Percentiles rank a stretch among this genome's conserved stretches.
These are phyloP conservation scores for Wickerhamiella dianesei DNA, from an alignment of 805 yeast species.

Conservation along the genomic window DNA sequence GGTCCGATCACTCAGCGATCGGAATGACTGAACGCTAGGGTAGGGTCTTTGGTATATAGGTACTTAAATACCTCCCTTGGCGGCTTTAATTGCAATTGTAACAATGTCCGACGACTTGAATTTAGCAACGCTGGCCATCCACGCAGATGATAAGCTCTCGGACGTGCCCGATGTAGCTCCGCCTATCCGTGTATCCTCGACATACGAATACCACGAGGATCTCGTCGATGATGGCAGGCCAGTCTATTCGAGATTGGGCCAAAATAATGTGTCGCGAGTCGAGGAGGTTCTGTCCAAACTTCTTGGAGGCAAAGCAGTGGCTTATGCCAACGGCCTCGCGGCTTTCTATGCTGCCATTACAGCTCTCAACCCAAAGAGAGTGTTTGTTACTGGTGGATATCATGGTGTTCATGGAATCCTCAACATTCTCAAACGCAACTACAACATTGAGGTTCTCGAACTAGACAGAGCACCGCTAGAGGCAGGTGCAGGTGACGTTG, in stretches of 20 bases:
- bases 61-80: neutral
- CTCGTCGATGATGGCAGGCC: conserved; percentile 34
- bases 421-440: conserved; percentile 45
- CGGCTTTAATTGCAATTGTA: too few species aligned
- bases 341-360: conserved; percentile 69
- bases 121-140: conserved; percentile 31
- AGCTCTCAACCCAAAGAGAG: conserved; percentile 53
- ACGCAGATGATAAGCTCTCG: conserved; percentile 48
- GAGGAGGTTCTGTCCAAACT: conserved; percentile 52
- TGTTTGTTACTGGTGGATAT: conserved; percentile 69
- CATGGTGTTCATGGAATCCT: conserved; percentile 74
- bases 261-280: conserved; percentile 55
- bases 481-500: conserved; percentile 52
- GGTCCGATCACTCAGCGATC: neutral
- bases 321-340: conserved; percentile 65
- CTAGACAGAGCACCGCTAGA: conserved; percentile 29
- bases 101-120: neutral
- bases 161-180: conserved; percentile 35
- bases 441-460: conserved; percentile 29
- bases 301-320: conserved; percentile 50
- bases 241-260: conserved; percentile 60
- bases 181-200: conserved; percentile 73
- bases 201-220: conserved; percentile 51
- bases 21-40: too few species aligned
- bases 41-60: too few species aligned